Evolutionary conservation across 805 yeast species (phyloP).

Genomic region (Dipodascus albidus): DNA sequence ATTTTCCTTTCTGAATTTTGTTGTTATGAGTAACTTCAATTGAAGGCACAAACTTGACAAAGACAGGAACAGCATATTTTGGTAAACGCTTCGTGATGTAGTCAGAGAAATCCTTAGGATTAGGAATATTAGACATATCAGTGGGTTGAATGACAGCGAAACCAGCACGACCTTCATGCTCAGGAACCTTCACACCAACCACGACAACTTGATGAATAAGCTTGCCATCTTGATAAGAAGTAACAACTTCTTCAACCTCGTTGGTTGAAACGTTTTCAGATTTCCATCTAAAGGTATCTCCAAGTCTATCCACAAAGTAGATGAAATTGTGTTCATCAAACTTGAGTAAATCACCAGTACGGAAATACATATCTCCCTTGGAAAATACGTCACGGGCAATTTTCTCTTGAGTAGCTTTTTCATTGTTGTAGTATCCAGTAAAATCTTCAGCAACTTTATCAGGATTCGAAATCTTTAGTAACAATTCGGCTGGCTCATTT

Average conservation of each 20-base stretch:
- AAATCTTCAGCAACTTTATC: constrained; percentile 60
- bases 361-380: constrained; percentile 84
- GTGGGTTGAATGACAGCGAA: constrained; percentile 62
- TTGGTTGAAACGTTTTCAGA: constrained; percentile 90
- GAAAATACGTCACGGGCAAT: constrained; percentile 60
- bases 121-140: constrained; percentile 22
- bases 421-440: constrained; percentile 83
- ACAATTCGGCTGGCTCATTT: constrained; percentile 77
- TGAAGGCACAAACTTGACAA: constrained; percentile 52
- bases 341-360: constrained; percentile 76
- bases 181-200: constrained; percentile 80
- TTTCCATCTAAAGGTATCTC: constrained; percentile 95
- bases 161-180: constrained; percentile 93
- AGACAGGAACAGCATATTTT: constrained; percentile 75
- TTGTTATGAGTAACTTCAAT: constrained; percentile 70
- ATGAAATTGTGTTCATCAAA: constrained; percentile 56
- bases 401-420: constrained; percentile 68
- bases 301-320: constrained; percentile 84
- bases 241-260: constrained; percentile 68
- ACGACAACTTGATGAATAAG: constrained; percentile 50
- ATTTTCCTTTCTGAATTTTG: constrained; percentile 67
- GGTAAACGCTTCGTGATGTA: constrained; percentile 44
- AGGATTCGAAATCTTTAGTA: constrained; percentile 59
- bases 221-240: constrained; percentile 22
- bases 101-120: constrained; percentile 29